Evolutionary conservation across 106 monocot species (phyloP), one percentile per base, ranked within the genome.

Genomic region (Chionographis japonica): DNA sequence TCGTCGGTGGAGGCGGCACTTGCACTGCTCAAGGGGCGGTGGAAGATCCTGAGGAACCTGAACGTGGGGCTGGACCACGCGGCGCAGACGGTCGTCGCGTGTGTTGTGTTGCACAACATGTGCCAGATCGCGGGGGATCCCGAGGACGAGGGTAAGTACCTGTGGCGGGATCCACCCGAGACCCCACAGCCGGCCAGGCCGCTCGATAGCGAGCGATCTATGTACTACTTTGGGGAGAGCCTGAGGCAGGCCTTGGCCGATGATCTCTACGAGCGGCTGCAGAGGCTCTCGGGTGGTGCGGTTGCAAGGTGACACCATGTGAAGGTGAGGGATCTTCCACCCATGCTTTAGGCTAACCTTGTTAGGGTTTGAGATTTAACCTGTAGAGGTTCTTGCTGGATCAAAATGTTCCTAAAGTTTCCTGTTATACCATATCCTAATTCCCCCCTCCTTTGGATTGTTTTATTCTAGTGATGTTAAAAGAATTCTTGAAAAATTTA

Each of bases 101-200:
- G 73, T 27, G 59, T 66, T 2, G 77, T 77, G 36, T 15, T 77
- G 65, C 77, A 77, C 57, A 77, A 84, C 72, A 78, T 85, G 72
- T 88, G 88, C 63, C 84, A 81, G 73, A 66, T 81, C 16, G 78
- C 84, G 0, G 78, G 74, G 12, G 88, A 88, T 72, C 80, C 74
- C 0, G 88, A 84, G 71, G 80, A 78, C 16, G 88, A 78, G 41
- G 77, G 83, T 8, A 83, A 68, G 60, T 86, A 79, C 60, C 66
- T 73, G 60, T 88, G 84, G 88, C 68, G 80, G 20, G 84, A 88
- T 37, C 73, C 88, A 10, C 76, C 72, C 14, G 84, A 88, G 78
- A 75, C n/a, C 35, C 70, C 78, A 11, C 81, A 84, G 53, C 52
- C 56, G 2, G 78, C 79, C 13, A 60, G 67, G 54, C 46, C 66